Conservation (phyloP, 805 yeast genomes). For the Wickerhamomyces silvicola region DNA sequence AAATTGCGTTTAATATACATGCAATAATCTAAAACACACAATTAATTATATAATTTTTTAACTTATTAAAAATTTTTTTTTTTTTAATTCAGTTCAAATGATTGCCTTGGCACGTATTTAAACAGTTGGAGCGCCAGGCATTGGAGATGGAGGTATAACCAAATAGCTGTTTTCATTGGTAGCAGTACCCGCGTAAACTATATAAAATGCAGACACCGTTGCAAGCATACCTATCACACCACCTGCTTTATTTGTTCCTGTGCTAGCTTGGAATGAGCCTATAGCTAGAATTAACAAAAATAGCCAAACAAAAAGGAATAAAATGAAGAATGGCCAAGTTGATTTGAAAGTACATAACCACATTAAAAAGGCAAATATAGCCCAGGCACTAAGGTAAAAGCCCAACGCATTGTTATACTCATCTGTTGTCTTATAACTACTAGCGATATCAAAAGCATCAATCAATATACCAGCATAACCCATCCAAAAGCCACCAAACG, state of each 20-base stretch:
- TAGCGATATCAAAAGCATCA: constrained; percentile 49
- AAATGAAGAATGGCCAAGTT: constrained; percentile 50
- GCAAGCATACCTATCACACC: constrained; percentile 56
- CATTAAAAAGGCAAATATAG: constrained; percentile 55
- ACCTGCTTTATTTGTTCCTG: constrained; percentile 44
- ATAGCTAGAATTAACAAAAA: constrained; percentile 47
- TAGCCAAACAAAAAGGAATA: constrained; percentile 46
- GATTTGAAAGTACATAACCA: constrained; percentile 52
- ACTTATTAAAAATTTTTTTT: too few relatives aligned
- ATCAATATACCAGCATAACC: constrained; percentile 59
- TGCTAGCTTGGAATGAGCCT: constrained; percentile 44
- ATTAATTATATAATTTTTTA: too few relatives aligned
- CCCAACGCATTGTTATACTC: constrained; percentile 49
- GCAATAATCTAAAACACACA: too few relatives aligned
- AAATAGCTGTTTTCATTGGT: constrained; percentile 54
- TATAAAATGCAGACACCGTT: constrained; percentile 53
- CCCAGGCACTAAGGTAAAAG: constrained; percentile 56
- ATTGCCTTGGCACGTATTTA: constrained; percentile 8
- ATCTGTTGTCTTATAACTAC: constrained; percentile 39
- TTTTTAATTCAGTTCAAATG: neutral
- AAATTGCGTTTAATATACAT: too few relatives aligned
- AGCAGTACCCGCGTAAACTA: constrained; percentile 58
- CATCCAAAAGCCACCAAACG: constrained; percentile 72
- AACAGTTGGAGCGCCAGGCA: constrained; percentile 40
- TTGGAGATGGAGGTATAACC: constrained; percentile 42